A percentile compares a stretch with the other conserved stretches of the same genome.
phyloP scores from a whole-genome alignment of 345 rosid genomes.

The Ceriops decandra region DNA sequence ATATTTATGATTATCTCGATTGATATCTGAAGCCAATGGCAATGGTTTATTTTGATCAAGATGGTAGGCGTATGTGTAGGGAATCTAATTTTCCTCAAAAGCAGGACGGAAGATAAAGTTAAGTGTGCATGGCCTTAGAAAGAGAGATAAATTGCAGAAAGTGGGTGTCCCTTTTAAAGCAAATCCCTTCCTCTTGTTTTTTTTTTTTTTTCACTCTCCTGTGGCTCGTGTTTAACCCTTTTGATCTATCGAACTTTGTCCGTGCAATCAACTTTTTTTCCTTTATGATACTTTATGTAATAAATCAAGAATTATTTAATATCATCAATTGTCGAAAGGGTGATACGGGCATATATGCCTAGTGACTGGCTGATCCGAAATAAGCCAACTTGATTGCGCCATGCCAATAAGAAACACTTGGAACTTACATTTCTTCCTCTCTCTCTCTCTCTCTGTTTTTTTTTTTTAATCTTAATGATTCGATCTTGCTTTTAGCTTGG shows the following conservation, averaged over 20 bases:
- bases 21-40: conserved; percentile 22
- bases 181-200: conserved; percentile 27
- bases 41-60: conserved; percentile 5
- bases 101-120: conserved; percentile 49
- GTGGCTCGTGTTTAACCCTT: conserved; percentile 19
- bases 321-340: too few relatives aligned
- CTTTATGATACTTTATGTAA: not conserved
- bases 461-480: too few relatives aligned
- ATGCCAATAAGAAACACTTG: too few relatives aligned
- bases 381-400: too few relatives aligned
- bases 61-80: conserved; percentile 17
- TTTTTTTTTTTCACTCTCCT: conserved; percentile 21
- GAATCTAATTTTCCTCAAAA: conserved; percentile 57
- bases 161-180: conserved; percentile 75
- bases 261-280: conserved; percentile 14
- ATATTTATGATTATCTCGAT: conserved; percentile 24
- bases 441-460: too few relatives aligned
- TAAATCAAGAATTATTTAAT: too few relatives aligned
- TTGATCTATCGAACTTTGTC: conserved; percentile 21
- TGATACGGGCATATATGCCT: too few relatives aligned
- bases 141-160: conserved; percentile 53
- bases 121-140: conserved; percentile 32
- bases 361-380: too few relatives aligned
- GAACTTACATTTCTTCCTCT: too few relatives aligned
- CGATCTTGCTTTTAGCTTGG: too few relatives aligned